Evolutionary conservation across 176 grass and related monocot species (phyloP).

Genomic region (Elymus sibiricus): DNA sequence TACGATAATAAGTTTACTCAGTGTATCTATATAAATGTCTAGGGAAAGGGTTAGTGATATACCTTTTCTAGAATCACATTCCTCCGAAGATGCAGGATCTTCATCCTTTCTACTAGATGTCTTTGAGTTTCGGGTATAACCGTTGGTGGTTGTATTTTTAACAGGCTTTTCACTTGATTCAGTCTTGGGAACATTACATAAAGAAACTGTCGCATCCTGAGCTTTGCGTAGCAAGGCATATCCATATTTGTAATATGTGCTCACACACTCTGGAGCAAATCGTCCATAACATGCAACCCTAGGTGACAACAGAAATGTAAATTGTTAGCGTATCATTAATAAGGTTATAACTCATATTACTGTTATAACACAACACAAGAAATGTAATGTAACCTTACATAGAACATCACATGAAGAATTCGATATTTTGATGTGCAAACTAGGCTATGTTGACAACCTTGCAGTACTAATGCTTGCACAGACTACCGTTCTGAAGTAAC

Average conservation of each 20-base stretch:
- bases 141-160: constrained; percentile 41
- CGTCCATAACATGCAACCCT: constrained; percentile 62
- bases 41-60: neutral
- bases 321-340: neutral
- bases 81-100: no score
- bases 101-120: neutral
- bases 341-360: neutral
- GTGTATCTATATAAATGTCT: neutral
- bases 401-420: neutral
- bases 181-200: constrained; percentile 62
- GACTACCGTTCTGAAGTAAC: neutral
- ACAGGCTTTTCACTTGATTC: constrained; percentile 31
- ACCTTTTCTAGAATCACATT: constrained; percentile 44
- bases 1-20: neutral
- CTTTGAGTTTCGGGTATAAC: constrained; percentile 42
- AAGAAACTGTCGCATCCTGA: constrained; percentile 63
- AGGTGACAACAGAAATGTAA: neutral
- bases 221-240: constrained; percentile 71
- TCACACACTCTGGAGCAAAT: constrained; percentile 75
- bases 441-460: no score
- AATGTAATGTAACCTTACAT: neutral
- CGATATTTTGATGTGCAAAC: no score
- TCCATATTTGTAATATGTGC: constrained; percentile 87
- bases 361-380: neutral
- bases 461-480: neutral